A percentile compares a stretch with the other conserved stretches of the same genome.
These are phyloP conservation scores for Rhizopogon rudus DNA, from an alignment of 768 basidiomycete species.

Conservation along the genomic window DNA sequence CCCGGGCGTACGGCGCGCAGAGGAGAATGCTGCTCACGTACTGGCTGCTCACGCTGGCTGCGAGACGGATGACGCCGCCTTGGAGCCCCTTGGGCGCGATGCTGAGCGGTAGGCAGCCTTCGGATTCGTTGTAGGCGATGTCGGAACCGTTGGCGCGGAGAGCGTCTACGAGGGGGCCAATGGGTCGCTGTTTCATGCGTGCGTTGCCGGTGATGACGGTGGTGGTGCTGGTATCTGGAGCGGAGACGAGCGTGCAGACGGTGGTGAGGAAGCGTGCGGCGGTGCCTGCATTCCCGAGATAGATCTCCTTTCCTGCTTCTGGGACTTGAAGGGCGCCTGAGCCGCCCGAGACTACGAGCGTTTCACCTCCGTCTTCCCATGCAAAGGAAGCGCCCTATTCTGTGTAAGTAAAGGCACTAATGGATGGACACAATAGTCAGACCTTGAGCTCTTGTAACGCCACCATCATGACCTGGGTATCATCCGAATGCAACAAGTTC, in stretches of 20 bases:
- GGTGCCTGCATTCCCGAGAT: slow-evolving; percentile 96
- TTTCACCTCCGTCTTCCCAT: slow-evolving; percentile 97
- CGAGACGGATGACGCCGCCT: slow-evolving; percentile 79
- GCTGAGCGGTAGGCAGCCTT: slow-evolving; percentile 84
- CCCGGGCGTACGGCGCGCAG: slow-evolving; percentile 87
- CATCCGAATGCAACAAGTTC: slow-evolving; percentile 94
- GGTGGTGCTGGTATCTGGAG: slow-evolving; percentile 32
- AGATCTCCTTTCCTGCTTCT: slow-evolving; percentile 77
- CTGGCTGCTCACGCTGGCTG: slow-evolving; percentile 95
- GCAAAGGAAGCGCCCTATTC: slow-evolving; percentile 81
- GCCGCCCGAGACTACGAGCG: slow-evolving; percentile 87
- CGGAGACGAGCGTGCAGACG: slow-evolving; percentile 82
- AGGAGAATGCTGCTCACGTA: slow-evolving; percentile 97
- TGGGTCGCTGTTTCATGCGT: slow-evolving; percentile 98
- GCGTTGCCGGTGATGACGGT: slow-evolving; percentile 96
- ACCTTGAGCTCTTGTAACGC: slow-evolving; percentile 87
- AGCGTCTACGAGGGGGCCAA: slow-evolving; percentile 91
- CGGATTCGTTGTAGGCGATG: slow-evolving; percentile 72
- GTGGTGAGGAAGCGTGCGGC: slow-evolving; percentile 97
- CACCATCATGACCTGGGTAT: slow-evolving; percentile 99
- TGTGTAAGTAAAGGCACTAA: neutral
- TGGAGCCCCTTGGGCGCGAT: slow-evolving; percentile 80
- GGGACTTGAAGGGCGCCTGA: slow-evolving; percentile 77
- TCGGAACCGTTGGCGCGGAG: slow-evolving; percentile 74
- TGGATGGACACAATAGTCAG: slow-evolving; percentile 1